Evolutionary conservation across 768 basidiomycete genomes (phyloP).

Genomic region (Cantharellus cinnabarinus): DNA sequence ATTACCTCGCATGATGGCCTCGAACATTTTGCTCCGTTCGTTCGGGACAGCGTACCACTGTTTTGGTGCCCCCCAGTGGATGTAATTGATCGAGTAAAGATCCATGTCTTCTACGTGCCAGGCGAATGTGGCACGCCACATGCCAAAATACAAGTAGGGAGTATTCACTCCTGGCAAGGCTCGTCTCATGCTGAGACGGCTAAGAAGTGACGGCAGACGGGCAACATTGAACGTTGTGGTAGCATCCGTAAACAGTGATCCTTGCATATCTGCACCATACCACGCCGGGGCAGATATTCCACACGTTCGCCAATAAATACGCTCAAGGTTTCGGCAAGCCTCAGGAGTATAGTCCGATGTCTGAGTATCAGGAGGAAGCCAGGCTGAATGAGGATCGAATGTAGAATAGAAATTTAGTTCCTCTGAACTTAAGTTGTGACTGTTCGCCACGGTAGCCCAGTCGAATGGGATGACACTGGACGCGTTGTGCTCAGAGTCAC

Average conservation of each 20-base stretch:
- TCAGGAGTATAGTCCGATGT: constrained; percentile 69
- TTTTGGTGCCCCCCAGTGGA: constrained; percentile 92
- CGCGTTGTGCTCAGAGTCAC: not conserved
- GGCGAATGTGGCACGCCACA: constrained; percentile 97
- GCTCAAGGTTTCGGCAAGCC: constrained; percentile 70
- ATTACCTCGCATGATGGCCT: constrained; percentile 72
- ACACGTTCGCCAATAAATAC: constrained; percentile 82
- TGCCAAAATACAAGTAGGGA: constrained; percentile 95
- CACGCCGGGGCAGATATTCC: constrained; percentile 77
- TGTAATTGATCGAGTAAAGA: constrained; percentile 94
- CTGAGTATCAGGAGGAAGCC: constrained; percentile 60
- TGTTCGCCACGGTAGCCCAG: not conserved
- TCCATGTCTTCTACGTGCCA: constrained; percentile 99
- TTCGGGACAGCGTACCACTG: constrained; percentile 95
- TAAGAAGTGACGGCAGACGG: constrained; percentile 65
- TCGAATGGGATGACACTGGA: not conserved
- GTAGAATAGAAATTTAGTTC: constrained; percentile 39
- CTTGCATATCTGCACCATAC: constrained; percentile 95
- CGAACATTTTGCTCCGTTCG: constrained; percentile 59
- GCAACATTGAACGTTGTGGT: constrained; percentile 90
- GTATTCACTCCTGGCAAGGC: constrained; percentile 89
- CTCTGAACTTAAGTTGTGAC: constrained; percentile 8
- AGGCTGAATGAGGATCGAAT: constrained; percentile 54
- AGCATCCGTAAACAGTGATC: constrained; percentile 43
- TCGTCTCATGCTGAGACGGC: constrained; percentile 43